Evolutionary conservation across 2,329 filamentous ascomycete genomes (phyloP).

Genomic region (Aphanocladium album): DNA sequence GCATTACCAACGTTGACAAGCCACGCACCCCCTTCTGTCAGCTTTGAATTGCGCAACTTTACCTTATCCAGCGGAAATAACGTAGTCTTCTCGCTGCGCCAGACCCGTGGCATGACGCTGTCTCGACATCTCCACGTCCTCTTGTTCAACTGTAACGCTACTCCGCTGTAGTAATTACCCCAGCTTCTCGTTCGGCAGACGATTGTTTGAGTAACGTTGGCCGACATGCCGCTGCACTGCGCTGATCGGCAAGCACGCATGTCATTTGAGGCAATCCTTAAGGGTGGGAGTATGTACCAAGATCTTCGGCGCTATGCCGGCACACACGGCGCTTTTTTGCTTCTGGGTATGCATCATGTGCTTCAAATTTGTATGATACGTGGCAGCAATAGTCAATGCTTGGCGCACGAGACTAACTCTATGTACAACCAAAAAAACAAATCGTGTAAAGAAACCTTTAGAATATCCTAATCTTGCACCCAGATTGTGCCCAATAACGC

Average conservation of each 20-base stretch:
- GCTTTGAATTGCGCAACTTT: background rate
- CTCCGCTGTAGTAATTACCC: background rate
- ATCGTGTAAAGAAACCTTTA: background rate
- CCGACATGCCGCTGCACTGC: background rate
- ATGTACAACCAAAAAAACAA: constrained; percentile 10
- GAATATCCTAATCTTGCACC: background rate
- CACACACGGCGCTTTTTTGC: background rate
- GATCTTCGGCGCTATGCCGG: background rate
- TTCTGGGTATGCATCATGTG: constrained; percentile 7
- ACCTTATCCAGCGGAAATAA: background rate
- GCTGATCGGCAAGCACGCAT: background rate
- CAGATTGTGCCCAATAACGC: constrained; percentile 3
- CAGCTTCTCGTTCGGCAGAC: background rate
- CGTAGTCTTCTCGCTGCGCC: background rate
- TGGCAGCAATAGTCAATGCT: constrained; percentile 10
- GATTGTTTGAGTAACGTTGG: background rate
- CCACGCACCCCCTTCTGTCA: background rate
- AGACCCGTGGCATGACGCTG: background rate
- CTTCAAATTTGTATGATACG: background rate
- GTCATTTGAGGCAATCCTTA: background rate
- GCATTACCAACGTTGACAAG: background rate
- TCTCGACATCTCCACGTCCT: background rate
- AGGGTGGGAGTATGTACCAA: background rate
- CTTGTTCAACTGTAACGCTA: background rate
- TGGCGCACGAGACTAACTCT: constrained; percentile 9